These are phyloP conservation scores for Crataegus laevigata DNA, from an alignment of 306 rosid genomes.

Conservation along the genomic window DNA sequence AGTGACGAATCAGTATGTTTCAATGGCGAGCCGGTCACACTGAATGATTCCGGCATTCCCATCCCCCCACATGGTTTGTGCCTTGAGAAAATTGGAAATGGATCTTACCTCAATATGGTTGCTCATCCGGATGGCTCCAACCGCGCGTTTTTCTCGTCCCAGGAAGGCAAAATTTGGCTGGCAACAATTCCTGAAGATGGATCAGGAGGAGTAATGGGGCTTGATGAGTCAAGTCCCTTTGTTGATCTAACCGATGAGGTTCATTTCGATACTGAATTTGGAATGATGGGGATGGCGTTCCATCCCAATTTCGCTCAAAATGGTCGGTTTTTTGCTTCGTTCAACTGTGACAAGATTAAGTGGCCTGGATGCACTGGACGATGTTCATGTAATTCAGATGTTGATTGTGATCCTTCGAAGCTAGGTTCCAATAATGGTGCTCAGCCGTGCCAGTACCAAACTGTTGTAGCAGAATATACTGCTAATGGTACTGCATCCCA, in stretches of 20 bases:
- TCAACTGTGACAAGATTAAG: constrained; percentile 78
- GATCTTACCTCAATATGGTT: constrained; percentile 80
- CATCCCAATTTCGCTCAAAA: constrained; percentile 74
- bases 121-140: constrained; percentile 92
- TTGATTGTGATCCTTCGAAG: constrained; percentile 89
- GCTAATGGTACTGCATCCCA: constrained; percentile 55
- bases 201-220: constrained; percentile 45
- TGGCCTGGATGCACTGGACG: constrained; percentile 90
- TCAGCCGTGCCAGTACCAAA: constrained; percentile 82
- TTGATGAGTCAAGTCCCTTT: constrained; percentile 75
- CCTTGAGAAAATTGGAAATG: constrained; percentile 91
- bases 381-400: constrained; percentile 91
- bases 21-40: constrained; percentile 59
- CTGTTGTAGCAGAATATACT: constrained; percentile 73
- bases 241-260: constrained; percentile 83
- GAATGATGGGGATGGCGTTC: constrained; percentile 96
- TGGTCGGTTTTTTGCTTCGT: constrained; percentile 90
- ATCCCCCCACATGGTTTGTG: constrained; percentile 67
- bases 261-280: constrained; percentile 59
- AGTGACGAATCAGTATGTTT: constrained; percentile 58
- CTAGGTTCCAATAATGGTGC: constrained; percentile 48
- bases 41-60: constrained; percentile 39
- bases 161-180: constrained; percentile 76
- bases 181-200: constrained; percentile 71
- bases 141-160: constrained; percentile 79